Evolutionary conservation across 768 basidiomycete genomes (phyloP), one percentile per base, ranked within the genome.

Genomic region (Tulasnella calospora): DNA sequence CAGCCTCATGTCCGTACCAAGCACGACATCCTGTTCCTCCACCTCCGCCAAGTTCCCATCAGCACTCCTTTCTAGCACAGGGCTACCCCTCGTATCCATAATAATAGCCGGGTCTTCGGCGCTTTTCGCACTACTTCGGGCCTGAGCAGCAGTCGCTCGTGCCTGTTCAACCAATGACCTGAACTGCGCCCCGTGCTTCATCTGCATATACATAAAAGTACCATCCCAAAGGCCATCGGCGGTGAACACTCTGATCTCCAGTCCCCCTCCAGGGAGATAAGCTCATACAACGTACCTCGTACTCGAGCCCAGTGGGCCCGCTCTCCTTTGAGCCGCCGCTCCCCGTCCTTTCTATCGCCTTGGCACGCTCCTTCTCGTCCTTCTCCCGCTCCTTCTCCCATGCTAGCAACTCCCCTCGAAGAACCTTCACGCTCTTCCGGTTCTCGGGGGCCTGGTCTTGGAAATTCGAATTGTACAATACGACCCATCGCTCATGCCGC

Each of bases 401-500:
- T 6, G 21, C 40, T 1, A 44, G 38, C 47, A 77, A 38, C 0
- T 61, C 61, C 27, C 13, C 38, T 38, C 61, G 69, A 23, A 77
- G 41, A 23, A 69, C 76, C 19, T n/a, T 40, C 21, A 77, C 21
- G 9, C 23, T 38, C 76, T 30, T 77, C 40, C 67, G 27, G 5
- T 69, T 35, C 36, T 69, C 57, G 33, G 38, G 38, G 19, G 51
- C 35, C 10, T 77, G 57, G 41, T 77, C 76, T 33, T 51, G 51
- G 44, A 77, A 33, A 40, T 77, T 77, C n/a, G 76, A 57, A 38
- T 77, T 77, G 35, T 33, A 77, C 23, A 77, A 19, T 2, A 77
- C 41, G 21, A 69, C 57, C 76, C 76, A 77, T 77, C 76, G 76
- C 40, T 77, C 76, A n/a, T 77, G 76, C 41, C 76, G 55, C 17